Evolutionary conservation across 805 yeast genomes (phyloP).

Genomic region (Wickerhamomyces alni): DNA sequence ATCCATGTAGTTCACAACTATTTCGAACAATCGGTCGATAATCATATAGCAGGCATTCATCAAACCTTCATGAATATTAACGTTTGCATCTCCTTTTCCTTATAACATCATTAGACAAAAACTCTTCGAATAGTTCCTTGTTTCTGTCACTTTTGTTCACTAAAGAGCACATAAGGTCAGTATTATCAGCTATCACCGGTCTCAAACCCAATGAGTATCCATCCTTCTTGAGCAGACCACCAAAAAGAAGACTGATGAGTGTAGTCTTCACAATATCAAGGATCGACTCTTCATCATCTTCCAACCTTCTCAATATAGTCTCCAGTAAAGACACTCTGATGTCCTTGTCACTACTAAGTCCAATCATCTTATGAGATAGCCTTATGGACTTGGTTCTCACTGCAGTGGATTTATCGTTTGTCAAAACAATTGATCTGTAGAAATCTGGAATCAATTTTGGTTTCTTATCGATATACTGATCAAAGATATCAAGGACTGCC

Average conservation of each 20-base stretch:
- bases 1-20: conserved; percentile 30
- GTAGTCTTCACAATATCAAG: conserved; percentile 34
- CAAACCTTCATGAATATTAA: conserved; percentile 10
- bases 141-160: conserved; percentile 32
- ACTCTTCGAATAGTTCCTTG: conserved; percentile 40
- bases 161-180: conserved; percentile 28
- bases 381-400: conserved; percentile 61
- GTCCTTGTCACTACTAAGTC: conserved; percentile 21
- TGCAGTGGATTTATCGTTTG: conserved; percentile 52
- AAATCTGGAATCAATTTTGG: conserved; percentile 43
- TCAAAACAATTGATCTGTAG: conserved; percentile 30
- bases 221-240: conserved; percentile 1
- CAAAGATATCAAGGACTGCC: conserved; percentile 65
- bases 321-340: conserved; percentile 41
- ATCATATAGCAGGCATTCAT: conserved; percentile 22
- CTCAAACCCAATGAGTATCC: not conserved
- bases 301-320: conserved; percentile 46
- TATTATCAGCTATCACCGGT: not conserved
- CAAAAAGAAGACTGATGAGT: conserved; percentile 35
- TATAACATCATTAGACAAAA: conserved; percentile 39
- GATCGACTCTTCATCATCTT: conserved; percentile 65
- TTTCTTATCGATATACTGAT: conserved; percentile 36
- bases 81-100: conserved; percentile 21
- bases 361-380: conserved; percentile 43
- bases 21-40: conserved; percentile 31